Conservation (phyloP, 805 yeast genomes). For the Myxozyma nipponensis region DNA sequence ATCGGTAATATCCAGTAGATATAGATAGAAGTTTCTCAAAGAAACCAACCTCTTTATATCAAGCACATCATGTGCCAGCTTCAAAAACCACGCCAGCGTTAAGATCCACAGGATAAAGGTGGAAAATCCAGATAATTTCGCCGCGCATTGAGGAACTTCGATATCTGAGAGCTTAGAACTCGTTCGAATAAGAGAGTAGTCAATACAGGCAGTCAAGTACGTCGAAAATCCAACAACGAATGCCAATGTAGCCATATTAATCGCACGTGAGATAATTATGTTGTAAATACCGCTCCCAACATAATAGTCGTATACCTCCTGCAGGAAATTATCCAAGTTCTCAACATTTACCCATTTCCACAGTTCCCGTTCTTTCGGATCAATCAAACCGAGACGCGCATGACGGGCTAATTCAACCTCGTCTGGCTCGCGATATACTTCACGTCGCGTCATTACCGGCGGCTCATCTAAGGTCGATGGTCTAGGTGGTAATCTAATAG, state of each 20-base stretch:
- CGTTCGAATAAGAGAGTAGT: conserved; percentile 47
- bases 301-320: conserved; percentile 78
- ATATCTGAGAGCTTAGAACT: conserved; percentile 41
- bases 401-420: conserved; percentile 17
- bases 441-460: background rate
- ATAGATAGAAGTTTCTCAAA: conserved; percentile 68
- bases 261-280: conserved; percentile 60
- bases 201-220: conserved; percentile 77
- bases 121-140: conserved; percentile 39
- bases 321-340: conserved; percentile 80
- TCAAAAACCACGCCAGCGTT: conserved; percentile 41
- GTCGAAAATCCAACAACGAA: conserved; percentile 79
- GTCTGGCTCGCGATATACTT: background rate
- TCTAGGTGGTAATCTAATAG: conserved; percentile 19
- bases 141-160: conserved; percentile 46
- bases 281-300: conserved; percentile 80
- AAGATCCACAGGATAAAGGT: conserved; percentile 65
- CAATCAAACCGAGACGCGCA: conserved; percentile 44
- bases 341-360: conserved; percentile 98
- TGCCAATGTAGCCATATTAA: conserved; percentile 68
- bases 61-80: conserved; percentile 44
- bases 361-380: conserved; percentile 70
- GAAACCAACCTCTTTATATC: conserved; percentile 69
- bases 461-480: conserved; percentile 20
- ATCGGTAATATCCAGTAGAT: conserved; percentile 66